phyloP scores from a whole-genome alignment of 331 rosid species.

The Pyrus hybrid region DNA sequence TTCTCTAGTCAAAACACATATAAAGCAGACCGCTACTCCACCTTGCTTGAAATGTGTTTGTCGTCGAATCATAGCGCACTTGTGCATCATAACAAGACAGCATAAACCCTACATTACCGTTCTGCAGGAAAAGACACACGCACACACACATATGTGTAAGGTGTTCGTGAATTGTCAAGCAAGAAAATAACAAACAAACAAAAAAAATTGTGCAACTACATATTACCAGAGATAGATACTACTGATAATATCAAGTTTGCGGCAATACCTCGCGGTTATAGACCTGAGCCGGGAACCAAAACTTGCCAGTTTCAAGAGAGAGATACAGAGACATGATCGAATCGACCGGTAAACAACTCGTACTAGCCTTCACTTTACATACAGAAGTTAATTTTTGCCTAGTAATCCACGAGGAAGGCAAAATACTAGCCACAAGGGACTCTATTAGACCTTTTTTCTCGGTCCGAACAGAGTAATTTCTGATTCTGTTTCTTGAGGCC shows the following conservation, averaged over 20 bases:
- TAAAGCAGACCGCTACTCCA: constrained; percentile 7
- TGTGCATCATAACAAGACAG: constrained; percentile 94
- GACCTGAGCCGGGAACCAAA: constrained; percentile 98
- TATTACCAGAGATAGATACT: neutral
- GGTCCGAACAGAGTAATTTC: constrained; percentile 10
- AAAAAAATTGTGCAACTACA: neutral
- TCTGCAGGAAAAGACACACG: constrained; percentile 37
- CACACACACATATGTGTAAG: neutral
- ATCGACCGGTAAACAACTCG: constrained; percentile 17
- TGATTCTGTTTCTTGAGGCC: constrained; percentile 27
- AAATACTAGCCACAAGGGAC: constrained; percentile 17
- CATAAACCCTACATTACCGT: constrained; percentile 88
- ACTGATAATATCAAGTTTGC: neutral
- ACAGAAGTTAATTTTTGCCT: constrained; percentile 10
- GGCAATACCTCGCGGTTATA: constrained; percentile 79
- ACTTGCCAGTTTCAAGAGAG: constrained; percentile 68
- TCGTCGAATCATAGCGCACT: constrained; percentile 49
- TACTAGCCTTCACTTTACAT: constrained; percentile 12
- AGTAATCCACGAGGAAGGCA: constrained; percentile 31
- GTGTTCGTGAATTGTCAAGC: constrained; percentile 1
- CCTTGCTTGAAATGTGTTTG: constrained; percentile 87
- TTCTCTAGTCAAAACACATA: neutral
- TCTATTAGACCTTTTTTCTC: constrained; percentile 38
- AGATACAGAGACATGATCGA: constrained; percentile 57
- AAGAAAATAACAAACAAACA: neutral